These are phyloP conservation scores for Aspergillus texensis DNA, from an alignment of 2,329 filamentous ascomycete species.

Conservation along the genomic window DNA sequence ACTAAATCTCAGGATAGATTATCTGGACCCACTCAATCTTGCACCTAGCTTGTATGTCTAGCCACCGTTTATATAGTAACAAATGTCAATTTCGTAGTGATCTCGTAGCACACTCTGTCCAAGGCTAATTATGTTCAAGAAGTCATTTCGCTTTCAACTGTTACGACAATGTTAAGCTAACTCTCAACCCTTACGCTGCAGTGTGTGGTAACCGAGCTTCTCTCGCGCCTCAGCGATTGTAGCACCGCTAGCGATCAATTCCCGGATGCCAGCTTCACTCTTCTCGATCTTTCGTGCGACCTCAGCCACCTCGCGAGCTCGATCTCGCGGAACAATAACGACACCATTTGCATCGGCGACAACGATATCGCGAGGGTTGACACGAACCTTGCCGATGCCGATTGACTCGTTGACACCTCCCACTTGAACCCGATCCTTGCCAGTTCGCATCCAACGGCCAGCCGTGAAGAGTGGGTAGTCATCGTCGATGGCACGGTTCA, in stretches of 20 bases:
- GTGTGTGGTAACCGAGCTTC: conserved; percentile 18
- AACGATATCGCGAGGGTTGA: conserved; percentile 32
- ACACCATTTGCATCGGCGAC: conserved; percentile 33
- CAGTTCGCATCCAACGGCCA: conserved; percentile 39
- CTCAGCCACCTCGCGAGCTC: conserved; percentile 21
- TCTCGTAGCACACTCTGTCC: too few relatives aligned
- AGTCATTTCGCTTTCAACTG: too few relatives aligned
- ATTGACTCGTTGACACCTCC: conserved; percentile 32
- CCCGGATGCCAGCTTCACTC: conserved; percentile 31
- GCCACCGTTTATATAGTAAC: too few relatives aligned
- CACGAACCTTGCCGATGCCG: conserved; percentile 31
- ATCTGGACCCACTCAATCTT: too few relatives aligned
- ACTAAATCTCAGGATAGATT: too few relatives aligned
- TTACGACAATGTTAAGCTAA: neutral
- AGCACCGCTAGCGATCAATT: conserved; percentile 28
- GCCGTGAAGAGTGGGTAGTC: conserved; percentile 34
- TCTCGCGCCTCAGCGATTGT: conserved; percentile 18
- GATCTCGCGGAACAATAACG: conserved; percentile 21
- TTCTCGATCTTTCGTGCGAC: conserved; percentile 14
- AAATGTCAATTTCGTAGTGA: too few relatives aligned
- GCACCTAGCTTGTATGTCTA: too few relatives aligned
- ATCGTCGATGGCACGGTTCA: conserved; percentile 32
- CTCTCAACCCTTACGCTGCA: conserved; percentile 14
- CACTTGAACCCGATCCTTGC: conserved; percentile 37
- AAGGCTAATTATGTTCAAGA: too few relatives aligned